A percentile compares a stretch with the other conserved stretches of the same genome.
Conservation (phyloP, 2,329 filamentous ascomycete genomes). For the Arthroderma sp. region DNA sequence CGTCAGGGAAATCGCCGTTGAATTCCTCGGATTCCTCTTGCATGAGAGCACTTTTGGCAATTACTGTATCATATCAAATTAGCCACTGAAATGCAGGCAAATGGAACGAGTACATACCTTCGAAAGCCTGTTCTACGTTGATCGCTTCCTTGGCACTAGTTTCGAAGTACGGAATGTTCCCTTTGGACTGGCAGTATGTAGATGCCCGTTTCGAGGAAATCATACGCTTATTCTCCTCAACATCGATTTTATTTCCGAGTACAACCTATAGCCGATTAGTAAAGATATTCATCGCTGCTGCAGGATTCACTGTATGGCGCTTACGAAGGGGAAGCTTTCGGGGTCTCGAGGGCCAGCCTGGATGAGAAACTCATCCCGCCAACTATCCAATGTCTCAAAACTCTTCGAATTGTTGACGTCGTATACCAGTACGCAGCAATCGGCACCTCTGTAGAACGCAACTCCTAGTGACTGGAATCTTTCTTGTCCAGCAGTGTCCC, state of each 20-base stretch:
- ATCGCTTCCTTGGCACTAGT: conserved; percentile 97
- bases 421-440: conserved; percentile 97
- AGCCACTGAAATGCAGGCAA: too few species aligned
- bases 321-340: conserved; percentile 92
- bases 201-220: conserved; percentile 92
- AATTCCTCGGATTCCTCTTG: conserved; percentile 98
- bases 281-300: neutral
- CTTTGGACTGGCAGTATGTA: conserved; percentile 96
- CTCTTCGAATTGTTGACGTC: conserved; percentile 99
- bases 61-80: conserved; percentile 46
- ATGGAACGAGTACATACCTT: conserved; percentile 38
- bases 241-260: conserved; percentile 96
- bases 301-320: conserved; percentile 20
- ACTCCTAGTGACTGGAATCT: conserved; percentile 97
- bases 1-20: conserved; percentile 91
- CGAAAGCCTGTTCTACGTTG: conserved; percentile 85
- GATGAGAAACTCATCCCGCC: conserved; percentile 96
- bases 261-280: conserved; percentile 51
- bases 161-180: conserved; percentile 96
- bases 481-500: conserved; percentile 97
- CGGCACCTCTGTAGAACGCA: conserved; percentile 99
- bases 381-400: conserved; percentile 95
- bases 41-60: conserved; percentile 84
- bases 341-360: conserved; percentile 94
- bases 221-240: conserved; percentile 94